phyloP scores from a whole-genome alignment of 495 filamentous ascomycete genomes.

The Aspergillus olivimuriae region DNA sequence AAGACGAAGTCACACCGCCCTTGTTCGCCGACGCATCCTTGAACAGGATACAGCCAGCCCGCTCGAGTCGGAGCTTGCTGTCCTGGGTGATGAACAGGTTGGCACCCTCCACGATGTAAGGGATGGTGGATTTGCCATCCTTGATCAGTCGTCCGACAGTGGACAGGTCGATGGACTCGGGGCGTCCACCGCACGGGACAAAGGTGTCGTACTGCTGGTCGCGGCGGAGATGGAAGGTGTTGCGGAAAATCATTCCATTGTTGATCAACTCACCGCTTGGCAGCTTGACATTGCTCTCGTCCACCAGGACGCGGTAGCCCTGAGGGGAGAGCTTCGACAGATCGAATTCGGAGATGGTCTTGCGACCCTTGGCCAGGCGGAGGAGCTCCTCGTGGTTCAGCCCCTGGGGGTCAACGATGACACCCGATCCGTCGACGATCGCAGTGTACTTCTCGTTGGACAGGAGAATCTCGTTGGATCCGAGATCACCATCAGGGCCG shows the following conservation, averaged over 20 bases:
- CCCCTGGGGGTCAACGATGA: slow-evolving; percentile 87
- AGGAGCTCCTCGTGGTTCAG: slow-evolving; percentile 77
- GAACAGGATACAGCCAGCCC: slow-evolving; percentile 87
- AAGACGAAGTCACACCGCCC: slow-evolving; percentile 97
- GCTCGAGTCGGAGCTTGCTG: slow-evolving; percentile 89
- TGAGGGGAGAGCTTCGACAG: slow-evolving; percentile 74
- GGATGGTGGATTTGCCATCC: slow-evolving; percentile 75
- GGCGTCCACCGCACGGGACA: slow-evolving; percentile 93
- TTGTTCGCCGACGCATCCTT: slow-evolving; percentile 99
- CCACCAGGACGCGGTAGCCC: slow-evolving; percentile 89
- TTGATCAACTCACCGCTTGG: slow-evolving; percentile 79
- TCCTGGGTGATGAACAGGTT: slow-evolving; percentile 99
- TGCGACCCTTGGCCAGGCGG: slow-evolving; percentile 77
- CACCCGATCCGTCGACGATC: slow-evolving; percentile 92
- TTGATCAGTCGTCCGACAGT: slow-evolving; percentile 77
- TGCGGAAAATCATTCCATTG: slow-evolving; percentile 94
- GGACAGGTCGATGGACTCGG: slow-evolving; percentile 91
- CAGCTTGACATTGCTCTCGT: slow-evolving; percentile 79
- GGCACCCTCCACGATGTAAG: slow-evolving; percentile 95
- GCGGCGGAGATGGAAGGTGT: slow-evolving; percentile 87
- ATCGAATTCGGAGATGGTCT: slow-evolving; percentile 88
- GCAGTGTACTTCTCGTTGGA: slow-evolving; percentile 90
- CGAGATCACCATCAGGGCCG: slow-evolving; percentile 92
- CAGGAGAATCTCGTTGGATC: slow-evolving; percentile 95
- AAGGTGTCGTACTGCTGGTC: slow-evolving; percentile 75